Conservation (phyloP, 177 flowering plant species). For the Vitis hybrid region DNA sequence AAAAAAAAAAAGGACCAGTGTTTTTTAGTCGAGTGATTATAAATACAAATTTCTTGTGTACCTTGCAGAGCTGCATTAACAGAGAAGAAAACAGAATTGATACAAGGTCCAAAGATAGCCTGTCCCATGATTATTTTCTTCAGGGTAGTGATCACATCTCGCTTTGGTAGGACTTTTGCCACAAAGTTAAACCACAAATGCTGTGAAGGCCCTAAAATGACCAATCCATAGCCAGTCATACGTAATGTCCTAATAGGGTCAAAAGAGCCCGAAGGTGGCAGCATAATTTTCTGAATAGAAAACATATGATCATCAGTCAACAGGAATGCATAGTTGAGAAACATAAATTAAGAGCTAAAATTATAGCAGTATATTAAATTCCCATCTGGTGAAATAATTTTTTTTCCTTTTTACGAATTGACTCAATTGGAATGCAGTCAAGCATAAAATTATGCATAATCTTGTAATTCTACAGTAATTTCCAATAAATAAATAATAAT, state of each 20-base stretch:
- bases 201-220: slow-evolving; percentile 55
- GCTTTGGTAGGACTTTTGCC: slow-evolving; percentile 40
- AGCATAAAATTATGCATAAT: no score
- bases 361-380: background rate
- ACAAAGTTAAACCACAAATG: slow-evolving; percentile 54
- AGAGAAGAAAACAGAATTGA: slow-evolving; percentile 46
- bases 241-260: slow-evolving; percentile 43
- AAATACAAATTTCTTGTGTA: slow-evolving; percentile 9
- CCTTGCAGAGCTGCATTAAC: slow-evolving; percentile 59
- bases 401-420: no score
- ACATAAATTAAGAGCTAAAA: background rate
- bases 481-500: no score
- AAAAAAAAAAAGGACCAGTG: background rate
- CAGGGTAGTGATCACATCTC: slow-evolving; percentile 41
- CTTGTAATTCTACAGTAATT: no score
- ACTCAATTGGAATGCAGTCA: no score
- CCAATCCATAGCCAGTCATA: slow-evolving; percentile 46
- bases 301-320: background rate
- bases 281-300: slow-evolving; percentile 30
- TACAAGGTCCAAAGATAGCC: slow-evolving; percentile 42
- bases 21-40: background rate
- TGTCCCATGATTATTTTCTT: slow-evolving; percentile 59
- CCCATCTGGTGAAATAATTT: no score
- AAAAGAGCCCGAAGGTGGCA: slow-evolving; percentile 26
- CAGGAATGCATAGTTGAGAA: background rate